Conservation (phyloP, 148 eudicot genomes). For the Simmondsia chinensis region DNA sequence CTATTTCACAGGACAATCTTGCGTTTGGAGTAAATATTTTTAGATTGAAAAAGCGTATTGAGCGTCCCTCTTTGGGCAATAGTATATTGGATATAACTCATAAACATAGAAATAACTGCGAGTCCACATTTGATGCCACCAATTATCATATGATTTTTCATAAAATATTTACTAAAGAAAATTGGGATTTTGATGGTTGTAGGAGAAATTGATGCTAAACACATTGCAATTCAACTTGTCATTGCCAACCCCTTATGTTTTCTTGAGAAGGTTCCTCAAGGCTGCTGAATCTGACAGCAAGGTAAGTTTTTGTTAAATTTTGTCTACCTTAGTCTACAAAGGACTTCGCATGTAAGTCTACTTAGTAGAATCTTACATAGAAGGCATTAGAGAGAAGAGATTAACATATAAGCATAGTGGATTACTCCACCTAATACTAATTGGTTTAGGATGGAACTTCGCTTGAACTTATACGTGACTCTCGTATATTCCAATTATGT, state of each 20-base stretch:
- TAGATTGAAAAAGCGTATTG: too few species aligned
- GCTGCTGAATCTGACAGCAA: conserved; percentile 67
- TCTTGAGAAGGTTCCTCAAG: conserved; percentile 66
- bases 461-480: too few species aligned
- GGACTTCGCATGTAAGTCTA: background rate
- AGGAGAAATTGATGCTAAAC: conserved; percentile 75
- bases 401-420: too few species aligned
- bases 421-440: too few species aligned
- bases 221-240: conserved; percentile 74
- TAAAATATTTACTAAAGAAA: background rate
- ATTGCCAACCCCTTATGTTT: conserved; percentile 70
- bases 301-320: conserved; percentile 17
- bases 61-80: too few species aligned
- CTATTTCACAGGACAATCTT: too few species aligned
- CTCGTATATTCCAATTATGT: too few species aligned
- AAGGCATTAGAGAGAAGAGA: background rate
- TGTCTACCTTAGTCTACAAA: background rate
- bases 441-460: too few species aligned
- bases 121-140: background rate
- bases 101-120: too few species aligned
- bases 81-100: too few species aligned
- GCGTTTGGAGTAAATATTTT: too few species aligned
- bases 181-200: conserved; percentile 3
- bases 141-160: background rate
- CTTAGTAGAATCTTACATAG: background rate